Conservation (phyloP, 495 filamentous ascomycete species). For the Lepraria neglecta region DNA sequence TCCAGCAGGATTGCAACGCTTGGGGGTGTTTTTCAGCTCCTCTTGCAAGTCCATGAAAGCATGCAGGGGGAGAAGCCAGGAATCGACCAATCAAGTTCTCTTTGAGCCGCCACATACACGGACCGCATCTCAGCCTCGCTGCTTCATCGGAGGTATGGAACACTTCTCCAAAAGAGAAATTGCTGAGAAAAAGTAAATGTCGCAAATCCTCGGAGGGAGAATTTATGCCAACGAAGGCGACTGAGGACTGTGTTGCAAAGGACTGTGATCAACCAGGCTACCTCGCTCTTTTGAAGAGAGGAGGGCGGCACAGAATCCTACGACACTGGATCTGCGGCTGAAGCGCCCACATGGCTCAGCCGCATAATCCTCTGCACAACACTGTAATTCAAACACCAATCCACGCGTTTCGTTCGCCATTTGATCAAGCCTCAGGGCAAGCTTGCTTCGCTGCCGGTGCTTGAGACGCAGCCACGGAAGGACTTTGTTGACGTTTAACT, state of each 20-base stretch:
- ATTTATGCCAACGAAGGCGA: background rate
- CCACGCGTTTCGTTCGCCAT: background rate
- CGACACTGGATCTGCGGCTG: background rate
- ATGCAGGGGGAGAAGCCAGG: background rate
- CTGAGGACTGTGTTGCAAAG: background rate
- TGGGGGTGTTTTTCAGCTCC: background rate
- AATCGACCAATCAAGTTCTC: background rate
- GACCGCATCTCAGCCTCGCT: background rate
- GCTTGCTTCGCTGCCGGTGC: no score
- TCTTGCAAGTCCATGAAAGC: background rate
- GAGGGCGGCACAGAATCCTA: background rate
- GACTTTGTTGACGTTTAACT: no score
- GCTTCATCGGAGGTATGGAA: no score
- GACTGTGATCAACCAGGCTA: background rate
- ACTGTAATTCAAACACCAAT: background rate
- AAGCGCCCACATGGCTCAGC: background rate
- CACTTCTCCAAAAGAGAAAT: no score
- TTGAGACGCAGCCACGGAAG: no score
- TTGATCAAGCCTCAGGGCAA: background rate
- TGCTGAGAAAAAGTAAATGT: no score
- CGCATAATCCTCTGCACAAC: background rate
- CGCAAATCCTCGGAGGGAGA: no score
- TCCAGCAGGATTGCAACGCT: background rate
- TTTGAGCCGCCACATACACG: background rate
- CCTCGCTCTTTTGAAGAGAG: background rate